Conservation (phyloP, 768 basidiomycete genomes). For the Phylloporus sp. region DNA sequence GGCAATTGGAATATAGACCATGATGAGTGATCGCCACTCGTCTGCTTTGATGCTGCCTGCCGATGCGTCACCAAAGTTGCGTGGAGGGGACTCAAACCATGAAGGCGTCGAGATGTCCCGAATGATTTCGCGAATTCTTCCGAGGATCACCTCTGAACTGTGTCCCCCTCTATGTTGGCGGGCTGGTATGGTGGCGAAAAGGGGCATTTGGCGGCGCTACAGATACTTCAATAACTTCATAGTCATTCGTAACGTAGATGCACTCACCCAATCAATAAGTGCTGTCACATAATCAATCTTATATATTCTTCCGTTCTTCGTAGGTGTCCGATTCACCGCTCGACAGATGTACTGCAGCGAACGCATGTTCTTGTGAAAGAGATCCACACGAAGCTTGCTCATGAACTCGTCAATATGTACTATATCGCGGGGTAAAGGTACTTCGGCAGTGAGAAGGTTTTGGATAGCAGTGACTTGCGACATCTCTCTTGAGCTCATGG, state of each 20-base stretch:
- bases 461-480: constrained; percentile 4
- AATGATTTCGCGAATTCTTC: constrained; percentile 3
- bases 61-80: constrained; percentile 21
- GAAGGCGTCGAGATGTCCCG: constrained; percentile 1
- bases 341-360: background rate
- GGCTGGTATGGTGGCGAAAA: background rate
- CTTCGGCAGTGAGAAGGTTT: background rate
- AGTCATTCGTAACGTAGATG: background rate
- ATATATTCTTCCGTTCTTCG: background rate
- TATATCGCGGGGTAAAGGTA: background rate
- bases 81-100: constrained; percentile 12
- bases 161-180: background rate
- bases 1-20: background rate
- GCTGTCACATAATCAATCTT: constrained; percentile 1
- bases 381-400: background rate
- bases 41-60: background rate
- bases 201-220: background rate
- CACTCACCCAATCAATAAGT: constrained; percentile 11
- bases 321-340: background rate
- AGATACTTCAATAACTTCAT: background rate
- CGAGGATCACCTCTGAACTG: background rate
- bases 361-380: constrained; percentile 2
- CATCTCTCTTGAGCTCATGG: background rate
- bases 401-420: background rate
- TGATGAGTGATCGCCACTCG: constrained; percentile 3